Evolutionary conservation across 441 rosid genomes (phyloP).

Genomic region (Erodium texanum): DNA sequence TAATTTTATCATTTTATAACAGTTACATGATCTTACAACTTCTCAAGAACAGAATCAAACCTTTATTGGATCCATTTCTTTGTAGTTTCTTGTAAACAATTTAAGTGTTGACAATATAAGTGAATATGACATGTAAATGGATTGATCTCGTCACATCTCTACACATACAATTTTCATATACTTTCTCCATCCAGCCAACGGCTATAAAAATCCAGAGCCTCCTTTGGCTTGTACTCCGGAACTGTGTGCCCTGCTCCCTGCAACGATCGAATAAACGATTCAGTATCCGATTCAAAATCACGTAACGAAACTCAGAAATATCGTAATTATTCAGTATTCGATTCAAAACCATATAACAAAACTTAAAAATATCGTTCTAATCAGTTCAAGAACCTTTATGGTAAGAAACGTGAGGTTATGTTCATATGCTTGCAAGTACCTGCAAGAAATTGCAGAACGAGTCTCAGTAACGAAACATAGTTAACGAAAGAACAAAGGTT

Average conservation of each 20-base stretch:
- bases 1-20: too few relatives aligned
- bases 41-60: not conserved
- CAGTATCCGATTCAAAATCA: not conserved
- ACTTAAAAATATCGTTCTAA: too few relatives aligned
- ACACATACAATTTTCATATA: slow-evolving; percentile 13
- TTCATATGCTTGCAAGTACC: slow-evolving; percentile 48
- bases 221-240: slow-evolving; percentile 54
- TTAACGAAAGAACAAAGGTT: too few relatives aligned
- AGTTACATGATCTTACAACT: not conserved
- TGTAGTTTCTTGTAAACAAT: not conserved
- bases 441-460: slow-evolving; percentile 13
- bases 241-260: slow-evolving; percentile 76
- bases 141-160: not conserved
- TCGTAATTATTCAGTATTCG: not conserved
- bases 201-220: slow-evolving; percentile 32
- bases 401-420: slow-evolving; percentile 44
- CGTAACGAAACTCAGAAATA: not conserved
- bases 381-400: slow-evolving; percentile 34
- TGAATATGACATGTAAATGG: not conserved
- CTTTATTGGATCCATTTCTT: not conserved
- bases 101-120: not conserved
- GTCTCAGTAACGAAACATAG: too few relatives aligned
- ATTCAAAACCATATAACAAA: not conserved
- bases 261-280: not conserved
- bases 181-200: slow-evolving; percentile 34